phyloP scores from a whole-genome alignment of 257 asterid genomes.

The Ilex asprella region DNA sequence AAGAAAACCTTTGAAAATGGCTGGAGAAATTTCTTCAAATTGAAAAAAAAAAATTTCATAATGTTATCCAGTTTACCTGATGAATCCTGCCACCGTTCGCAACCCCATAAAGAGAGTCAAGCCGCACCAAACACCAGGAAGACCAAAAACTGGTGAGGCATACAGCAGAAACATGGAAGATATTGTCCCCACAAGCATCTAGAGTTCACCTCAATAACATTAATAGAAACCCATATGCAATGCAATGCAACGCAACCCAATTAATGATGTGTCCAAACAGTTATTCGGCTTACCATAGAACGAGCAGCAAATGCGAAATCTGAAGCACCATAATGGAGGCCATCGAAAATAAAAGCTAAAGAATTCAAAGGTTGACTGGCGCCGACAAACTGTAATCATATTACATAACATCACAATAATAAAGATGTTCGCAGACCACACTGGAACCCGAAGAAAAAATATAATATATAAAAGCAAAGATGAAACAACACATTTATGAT shows the following conservation, averaged over 20 bases:
- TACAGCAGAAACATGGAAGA: constrained; percentile 63
- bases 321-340: constrained; percentile 86
- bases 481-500: background rate
- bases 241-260: background rate
- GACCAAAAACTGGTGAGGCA: constrained; percentile 65
- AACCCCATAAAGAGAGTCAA: constrained; percentile 81
- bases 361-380: constrained; percentile 88
- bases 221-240: background rate
- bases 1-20: background rate
- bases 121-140: constrained; percentile 90
- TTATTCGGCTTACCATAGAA: constrained; percentile 56
- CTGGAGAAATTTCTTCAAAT: background rate
- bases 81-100: constrained; percentile 66
- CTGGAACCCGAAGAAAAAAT: background rate
- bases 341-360: constrained; percentile 74
- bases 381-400: constrained; percentile 70
- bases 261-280: constrained; percentile 3
- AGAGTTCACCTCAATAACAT: constrained; percentile 15
- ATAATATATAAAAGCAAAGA: background rate
- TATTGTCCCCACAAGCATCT: constrained; percentile 81
- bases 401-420: constrained; percentile 13
- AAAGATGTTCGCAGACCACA: background rate
- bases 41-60: background rate
- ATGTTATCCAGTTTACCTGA: constrained; percentile 45
- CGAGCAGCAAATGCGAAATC: constrained; percentile 79